Percentiles rank a stretch among this genome's conserved stretches.
Conservation (phyloP, 345 rosid genomes). For the Cardamine chenopodiifolia region DNA sequence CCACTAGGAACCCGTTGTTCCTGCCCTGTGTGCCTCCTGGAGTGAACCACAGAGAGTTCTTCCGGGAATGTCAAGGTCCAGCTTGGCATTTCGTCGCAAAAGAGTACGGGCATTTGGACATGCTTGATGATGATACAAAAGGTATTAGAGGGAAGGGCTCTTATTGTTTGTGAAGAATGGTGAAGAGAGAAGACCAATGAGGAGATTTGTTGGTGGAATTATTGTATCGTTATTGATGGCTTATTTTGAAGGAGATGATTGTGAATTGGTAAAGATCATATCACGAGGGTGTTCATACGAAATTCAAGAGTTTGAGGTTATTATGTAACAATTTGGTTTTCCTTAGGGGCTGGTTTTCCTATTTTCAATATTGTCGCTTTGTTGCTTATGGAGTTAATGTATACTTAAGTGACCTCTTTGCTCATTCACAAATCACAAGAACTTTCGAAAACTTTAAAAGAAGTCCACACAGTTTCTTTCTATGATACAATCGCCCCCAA, state of each 20-base stretch:
- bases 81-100: constrained; percentile 72
- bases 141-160: constrained; percentile 64
- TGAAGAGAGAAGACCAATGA: constrained; percentile 70
- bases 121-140: constrained; percentile 77
- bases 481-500: background rate
- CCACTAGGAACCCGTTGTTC: constrained; percentile 50
- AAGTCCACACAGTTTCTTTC: background rate
- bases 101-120: constrained; percentile 79
- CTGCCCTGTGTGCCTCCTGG: constrained; percentile 85
- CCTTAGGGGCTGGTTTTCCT: background rate
- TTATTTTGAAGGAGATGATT: constrained; percentile 53
- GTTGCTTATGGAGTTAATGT: background rate
- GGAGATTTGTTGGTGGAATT: constrained; percentile 70
- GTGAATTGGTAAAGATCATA: constrained; percentile 52
- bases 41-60: constrained; percentile 73
- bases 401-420: background rate
- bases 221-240: constrained; percentile 73
- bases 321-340: constrained; percentile 26
- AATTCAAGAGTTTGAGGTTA: constrained; percentile 52
- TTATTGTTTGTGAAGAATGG: constrained; percentile 80
- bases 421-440: background rate
- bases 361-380: background rate
- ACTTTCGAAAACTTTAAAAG: background rate
- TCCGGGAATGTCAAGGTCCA: constrained; percentile 62
- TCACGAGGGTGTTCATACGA: constrained; percentile 52